A percentile compares a stretch with the other conserved stretches of the same genome.
Evolutionary conservation across 1,139 yeast genomes (phyloP).

Genomic region (Yamadazyma songkhlaensis): DNA sequence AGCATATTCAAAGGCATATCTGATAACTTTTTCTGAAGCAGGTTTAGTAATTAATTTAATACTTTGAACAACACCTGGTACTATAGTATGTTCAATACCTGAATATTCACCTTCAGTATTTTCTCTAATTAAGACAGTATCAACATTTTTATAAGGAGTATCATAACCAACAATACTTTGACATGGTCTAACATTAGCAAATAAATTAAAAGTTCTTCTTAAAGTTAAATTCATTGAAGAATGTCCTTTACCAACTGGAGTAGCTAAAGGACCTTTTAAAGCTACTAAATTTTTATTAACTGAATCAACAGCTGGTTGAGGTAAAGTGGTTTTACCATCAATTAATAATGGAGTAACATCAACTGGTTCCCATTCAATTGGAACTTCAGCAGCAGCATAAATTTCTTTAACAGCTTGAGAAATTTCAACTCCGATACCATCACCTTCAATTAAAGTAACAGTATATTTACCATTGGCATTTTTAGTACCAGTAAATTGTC

Average conservation of each 20-base stretch:
- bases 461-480: constrained; percentile 70
- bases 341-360: constrained; percentile 92
- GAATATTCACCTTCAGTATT: constrained; percentile 99
- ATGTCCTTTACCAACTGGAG: constrained; percentile 99
- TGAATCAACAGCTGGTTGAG: constrained; percentile 87
- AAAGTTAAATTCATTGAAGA: constrained; percentile 94
- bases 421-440: constrained; percentile 96
- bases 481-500: constrained; percentile 48
- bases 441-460: constrained; percentile 97
- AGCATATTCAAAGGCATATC: constrained; percentile 97
- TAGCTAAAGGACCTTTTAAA: constrained; percentile 95
- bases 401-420: constrained; percentile 90
- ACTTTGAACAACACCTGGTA: constrained; percentile 98
- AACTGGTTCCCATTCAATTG: constrained; percentile 95
- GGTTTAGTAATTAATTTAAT: constrained; percentile 95
- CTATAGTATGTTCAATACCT: constrained; percentile 97
- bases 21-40: constrained; percentile 93
- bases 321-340: constrained; percentile 93
- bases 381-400: constrained; percentile 89
- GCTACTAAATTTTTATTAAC: constrained; percentile 93
- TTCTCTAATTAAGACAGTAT: constrained; percentile 95
- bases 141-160: constrained; percentile 92
- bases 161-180: constrained; percentile 89
- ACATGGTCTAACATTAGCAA: constrained; percentile 98
- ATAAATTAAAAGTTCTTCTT: constrained; percentile 93